Conservation (phyloP, 176 grass and related monocot genomes). For the Ensete glaucum region DNA sequence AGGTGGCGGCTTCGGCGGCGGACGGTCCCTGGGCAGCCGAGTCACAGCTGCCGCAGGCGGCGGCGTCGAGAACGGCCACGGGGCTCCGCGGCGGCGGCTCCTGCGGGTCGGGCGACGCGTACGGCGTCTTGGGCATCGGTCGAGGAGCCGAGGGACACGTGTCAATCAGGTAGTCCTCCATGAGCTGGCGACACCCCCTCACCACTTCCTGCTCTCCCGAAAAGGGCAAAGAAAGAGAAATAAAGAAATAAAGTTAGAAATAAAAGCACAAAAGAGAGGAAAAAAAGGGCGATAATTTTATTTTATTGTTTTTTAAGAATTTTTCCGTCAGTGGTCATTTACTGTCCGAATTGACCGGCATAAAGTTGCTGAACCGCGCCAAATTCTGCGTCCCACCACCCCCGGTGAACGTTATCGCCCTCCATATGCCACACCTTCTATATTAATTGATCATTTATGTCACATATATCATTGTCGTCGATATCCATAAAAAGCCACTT, state of each 20-base stretch:
- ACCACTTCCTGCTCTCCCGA: conserved; percentile 24
- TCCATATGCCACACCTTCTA: neutral
- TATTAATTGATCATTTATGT: too few relatives aligned
- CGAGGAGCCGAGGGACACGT: conserved; percentile 20
- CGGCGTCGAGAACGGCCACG: conserved; percentile 36
- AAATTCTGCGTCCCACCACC: conserved; percentile 1
- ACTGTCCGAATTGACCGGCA: conserved; percentile 27
- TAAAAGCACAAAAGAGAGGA: neutral
- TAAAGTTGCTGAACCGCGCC: conserved; percentile 17
- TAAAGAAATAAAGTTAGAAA: neutral
- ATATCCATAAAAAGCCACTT: too few relatives aligned
- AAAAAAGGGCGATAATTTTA: neutral
- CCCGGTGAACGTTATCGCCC: conserved; percentile 1
- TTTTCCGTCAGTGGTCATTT: conserved; percentile 3
- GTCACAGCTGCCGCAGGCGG: conserved; percentile 38
- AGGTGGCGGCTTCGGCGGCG: neutral
- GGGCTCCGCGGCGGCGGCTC: conserved; percentile 24
- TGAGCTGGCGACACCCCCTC: conserved; percentile 41
- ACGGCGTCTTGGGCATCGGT: neutral
- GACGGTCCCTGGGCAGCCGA: conserved; percentile 12
- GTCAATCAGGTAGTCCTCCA: conserved; percentile 24
- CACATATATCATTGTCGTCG: too few relatives aligned
- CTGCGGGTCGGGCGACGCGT: neutral
- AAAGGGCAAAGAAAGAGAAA: neutral
- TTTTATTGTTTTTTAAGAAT: conserved; percentile 7